Percentiles rank a stretch among this genome's conserved stretches.
Conservation (phyloP, 495 filamentous ascomycete genomes). For the Penicillium pulvis region DNA sequence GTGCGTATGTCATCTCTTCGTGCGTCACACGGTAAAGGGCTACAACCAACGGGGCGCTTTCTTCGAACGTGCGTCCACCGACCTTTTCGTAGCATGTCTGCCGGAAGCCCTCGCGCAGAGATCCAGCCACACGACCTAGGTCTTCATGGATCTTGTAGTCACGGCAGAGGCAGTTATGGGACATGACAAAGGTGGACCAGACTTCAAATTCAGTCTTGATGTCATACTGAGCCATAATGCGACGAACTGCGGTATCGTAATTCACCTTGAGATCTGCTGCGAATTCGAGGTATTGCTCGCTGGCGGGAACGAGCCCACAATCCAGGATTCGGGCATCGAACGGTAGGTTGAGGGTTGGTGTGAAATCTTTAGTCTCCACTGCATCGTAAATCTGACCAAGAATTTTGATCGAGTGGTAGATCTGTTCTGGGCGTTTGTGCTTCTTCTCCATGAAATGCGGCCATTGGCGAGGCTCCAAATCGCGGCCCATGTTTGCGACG, state of each 20-base stretch:
- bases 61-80: slow-evolving; percentile 58
- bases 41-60: slow-evolving; percentile 70
- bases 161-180: slow-evolving; percentile 61
- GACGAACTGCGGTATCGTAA: slow-evolving; percentile 76
- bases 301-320: slow-evolving; percentile 51
- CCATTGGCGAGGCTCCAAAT: slow-evolving; percentile 61
- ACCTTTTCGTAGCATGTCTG: slow-evolving; percentile 63
- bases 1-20: slow-evolving; percentile 61
- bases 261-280: slow-evolving; percentile 68
- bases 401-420: slow-evolving; percentile 69
- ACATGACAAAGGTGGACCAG: slow-evolving; percentile 80
- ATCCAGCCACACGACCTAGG: slow-evolving; percentile 63
- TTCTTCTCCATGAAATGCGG: slow-evolving; percentile 93
- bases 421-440: slow-evolving; percentile 45
- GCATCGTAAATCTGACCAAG: slow-evolving; percentile 84
- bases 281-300: slow-evolving; percentile 53
- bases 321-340: slow-evolving; percentile 81
- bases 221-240: slow-evolving; percentile 84
- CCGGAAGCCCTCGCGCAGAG: slow-evolving; percentile 67
- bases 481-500: slow-evolving; percentile 65
- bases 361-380: slow-evolving; percentile 67
- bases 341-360: slow-evolving; percentile 63
- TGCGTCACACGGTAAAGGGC: slow-evolving; percentile 87
- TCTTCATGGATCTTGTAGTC: slow-evolving; percentile 89
- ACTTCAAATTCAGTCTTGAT: slow-evolving; percentile 91